Base-by-base conservation (phyloP, 192 early-diverging fungal genomes). In the Coemansia sp. region DNA sequence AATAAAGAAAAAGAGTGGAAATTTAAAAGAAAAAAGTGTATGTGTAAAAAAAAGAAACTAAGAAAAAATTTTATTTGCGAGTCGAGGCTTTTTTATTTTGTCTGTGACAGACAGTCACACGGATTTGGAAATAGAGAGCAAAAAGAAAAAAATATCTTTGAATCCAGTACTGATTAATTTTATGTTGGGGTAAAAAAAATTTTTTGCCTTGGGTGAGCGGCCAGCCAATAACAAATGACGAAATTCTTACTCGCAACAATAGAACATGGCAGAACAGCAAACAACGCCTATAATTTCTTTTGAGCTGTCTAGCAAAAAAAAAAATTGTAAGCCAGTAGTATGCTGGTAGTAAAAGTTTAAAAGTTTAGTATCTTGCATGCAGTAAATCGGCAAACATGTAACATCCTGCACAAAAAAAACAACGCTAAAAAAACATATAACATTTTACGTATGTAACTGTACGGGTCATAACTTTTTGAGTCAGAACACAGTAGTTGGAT, bases 101-200 rank as follows among this genome's bases (percentile, higher is more conserved):
- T 38, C 10, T 38, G 36, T 38, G 36, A 38, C 36, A 38, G 36
- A 38, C 36, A 38, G 10, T 38, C 36, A 5, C 36, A 38, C 22
- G 22, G 22, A 25, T 25, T 25, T 25, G 22, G 22, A 25, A 38
- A 11, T 38, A 38, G 10, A 56, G 7, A 56, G 14, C 7, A 20
- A 56, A 56, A 28, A 30, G 28, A 30, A 29, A 30, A 28, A 56
- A 56, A 56, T 56, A 4, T 56, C 3, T 28, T 56, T 14, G 29
- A 11, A 5, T 56, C 28, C n/a, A 52, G 50, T 2, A 20, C 5
- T 20, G 11, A 28, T 29, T 14, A 28, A 30, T 30, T 28, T 56
- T 56, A 29, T 28, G 49, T 51, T 51, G 49, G 49, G 49, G 49
- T 16, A 28, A 56, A 56, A 56, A 56, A 14, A 56, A 56, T 29